Evolutionary conservation across 2,329 filamentous ascomycete species (phyloP), one percentile per base, ranked within the genome.

Genomic region (Pestalotiopsis fici): DNA sequence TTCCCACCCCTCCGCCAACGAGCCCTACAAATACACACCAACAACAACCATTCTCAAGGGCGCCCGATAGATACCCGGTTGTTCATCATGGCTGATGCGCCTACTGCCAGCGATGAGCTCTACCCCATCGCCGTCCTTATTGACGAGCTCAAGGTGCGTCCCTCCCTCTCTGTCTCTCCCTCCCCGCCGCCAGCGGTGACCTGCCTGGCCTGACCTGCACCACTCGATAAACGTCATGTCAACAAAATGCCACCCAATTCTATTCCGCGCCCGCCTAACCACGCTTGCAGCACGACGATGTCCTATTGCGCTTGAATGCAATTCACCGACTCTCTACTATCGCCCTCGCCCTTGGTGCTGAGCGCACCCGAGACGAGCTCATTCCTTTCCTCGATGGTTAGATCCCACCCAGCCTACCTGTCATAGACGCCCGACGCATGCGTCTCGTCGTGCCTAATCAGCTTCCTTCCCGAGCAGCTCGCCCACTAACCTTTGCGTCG

Each of bases 51-150:
- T 56, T 55, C 28, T 37, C n/a, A 50, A 65, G 43, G 59, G 59
- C 65, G 35, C 62, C 66, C 57, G 65, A 67, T 31, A 59, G 35
- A 61, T 35, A 61, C 62, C 65, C 55, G 67, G 70, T 76, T 76
- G 77, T 81, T 83, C 88, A 87, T 82, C 82, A 98, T 98, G 95
- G 94, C 89, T 83, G 89, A 98, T 85, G 92, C 91, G 84, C 88
- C 91, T 82, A 93, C 91, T 83, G 90, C 95, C 86, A 97, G 92
- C 82, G 96, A 99, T 85, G 97, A 98, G 91, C 94, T 99, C 78
- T 99, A 98, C 83, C 96, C 96, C 81, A 99, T 99, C 87, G 96
- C 97, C 79, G 96, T 99, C 75, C 91, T 99, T 83, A 99, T 99
- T 83, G 96, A 99, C 83, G 96, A 99, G 89, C 88, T 99, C 78